A percentile compares a stretch with the other conserved stretches of the same genome.
Evolutionary conservation across 2,329 filamentous ascomycete genomes (phyloP).

Genomic region (Cladosporium sphaerospermum): DNA sequence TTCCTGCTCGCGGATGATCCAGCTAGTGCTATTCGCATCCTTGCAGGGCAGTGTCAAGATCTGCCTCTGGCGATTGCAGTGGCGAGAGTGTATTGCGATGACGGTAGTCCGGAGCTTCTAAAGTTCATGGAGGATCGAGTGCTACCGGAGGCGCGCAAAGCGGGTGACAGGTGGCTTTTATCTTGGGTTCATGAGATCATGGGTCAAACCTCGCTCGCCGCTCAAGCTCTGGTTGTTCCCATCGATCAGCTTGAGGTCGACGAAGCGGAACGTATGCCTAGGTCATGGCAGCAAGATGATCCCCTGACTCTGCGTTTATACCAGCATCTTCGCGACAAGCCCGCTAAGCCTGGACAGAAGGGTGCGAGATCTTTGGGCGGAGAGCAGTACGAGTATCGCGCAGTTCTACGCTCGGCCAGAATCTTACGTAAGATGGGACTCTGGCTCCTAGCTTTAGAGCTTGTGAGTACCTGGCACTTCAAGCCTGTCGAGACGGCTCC

Average conservation of each 20-base stretch:
- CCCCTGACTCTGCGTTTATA: slow-evolving; percentile 85
- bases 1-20: slow-evolving; percentile 85
- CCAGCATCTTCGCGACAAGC: slow-evolving; percentile 72
- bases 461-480: slow-evolving; percentile 81
- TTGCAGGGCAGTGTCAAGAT: slow-evolving; percentile 80
- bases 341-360: slow-evolving; percentile 55
- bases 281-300: slow-evolving; percentile 67
- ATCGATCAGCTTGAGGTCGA: slow-evolving; percentile 60
- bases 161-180: slow-evolving; percentile 87
- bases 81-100: slow-evolving; percentile 80
- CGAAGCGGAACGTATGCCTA: slow-evolving; percentile 1
- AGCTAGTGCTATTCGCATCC: slow-evolving; percentile 78
- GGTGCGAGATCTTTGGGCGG: not conserved
- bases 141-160: slow-evolving; percentile 66
- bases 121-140: slow-evolving; percentile 74
- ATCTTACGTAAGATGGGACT: slow-evolving; percentile 50
- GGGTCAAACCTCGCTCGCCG: slow-evolving; percentile 72
- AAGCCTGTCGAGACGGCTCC: slow-evolving; percentile 30
- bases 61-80: slow-evolving; percentile 85
- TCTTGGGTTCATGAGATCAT: slow-evolving; percentile 97
- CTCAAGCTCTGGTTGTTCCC: slow-evolving; percentile 65
- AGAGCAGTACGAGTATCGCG: slow-evolving; percentile 33
- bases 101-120: slow-evolving; percentile 66
- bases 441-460: slow-evolving; percentile 77
- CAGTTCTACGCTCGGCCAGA: slow-evolving; percentile 76